Evolutionary conservation across 495 filamentous ascomycete species (phyloP).

Genomic region (Aeminium ludgeri): DNA sequence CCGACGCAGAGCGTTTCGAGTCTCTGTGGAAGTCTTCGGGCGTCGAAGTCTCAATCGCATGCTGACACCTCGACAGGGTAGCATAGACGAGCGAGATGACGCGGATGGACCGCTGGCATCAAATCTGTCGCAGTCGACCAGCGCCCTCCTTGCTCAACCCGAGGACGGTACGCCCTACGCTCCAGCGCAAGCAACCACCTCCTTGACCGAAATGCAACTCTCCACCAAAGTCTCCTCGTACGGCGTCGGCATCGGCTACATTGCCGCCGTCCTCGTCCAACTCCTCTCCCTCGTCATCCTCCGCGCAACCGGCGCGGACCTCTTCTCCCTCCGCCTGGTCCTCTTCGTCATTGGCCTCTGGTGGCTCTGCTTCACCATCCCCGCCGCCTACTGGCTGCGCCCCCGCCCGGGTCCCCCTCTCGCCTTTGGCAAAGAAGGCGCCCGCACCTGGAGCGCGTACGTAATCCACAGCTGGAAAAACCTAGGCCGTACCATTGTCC

Average conservation of each 20-base stretch:
- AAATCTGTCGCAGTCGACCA: background rate
- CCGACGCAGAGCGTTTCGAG: too few species aligned
- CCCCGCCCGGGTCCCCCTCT: slow-evolving; percentile 79
- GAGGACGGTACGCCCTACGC: slow-evolving; percentile 14
- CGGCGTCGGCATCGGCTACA: slow-evolving; percentile 28
- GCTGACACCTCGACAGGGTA: background rate
- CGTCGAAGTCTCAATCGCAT: too few species aligned
- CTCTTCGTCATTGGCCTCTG: slow-evolving; percentile 79
- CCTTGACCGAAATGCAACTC: slow-evolving; percentile 20
- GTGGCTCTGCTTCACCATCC: slow-evolving; percentile 88
- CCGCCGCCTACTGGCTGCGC: slow-evolving; percentile 77
- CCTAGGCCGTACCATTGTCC: slow-evolving; percentile 58
- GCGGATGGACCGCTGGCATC: background rate
- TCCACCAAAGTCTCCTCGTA: slow-evolving; percentile 29
- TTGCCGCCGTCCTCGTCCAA: slow-evolving; percentile 26
- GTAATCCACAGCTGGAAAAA: slow-evolving; percentile 70
- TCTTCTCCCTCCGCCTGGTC: slow-evolving; percentile 26
- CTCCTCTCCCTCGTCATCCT: slow-evolving; percentile 24
- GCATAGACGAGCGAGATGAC: background rate
- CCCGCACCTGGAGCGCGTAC: slow-evolving; percentile 39
- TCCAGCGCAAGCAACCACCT: slow-evolving; percentile 15
- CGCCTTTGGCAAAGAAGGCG: slow-evolving; percentile 14
- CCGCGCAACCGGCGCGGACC: slow-evolving; percentile 9
- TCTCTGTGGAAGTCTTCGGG: too few species aligned
- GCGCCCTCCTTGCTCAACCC: too few species aligned